These are phyloP conservation scores for Acephala macrosclerotiorum DNA, from an alignment of 2,329 filamentous ascomycete species.

Conservation along the genomic window DNA sequence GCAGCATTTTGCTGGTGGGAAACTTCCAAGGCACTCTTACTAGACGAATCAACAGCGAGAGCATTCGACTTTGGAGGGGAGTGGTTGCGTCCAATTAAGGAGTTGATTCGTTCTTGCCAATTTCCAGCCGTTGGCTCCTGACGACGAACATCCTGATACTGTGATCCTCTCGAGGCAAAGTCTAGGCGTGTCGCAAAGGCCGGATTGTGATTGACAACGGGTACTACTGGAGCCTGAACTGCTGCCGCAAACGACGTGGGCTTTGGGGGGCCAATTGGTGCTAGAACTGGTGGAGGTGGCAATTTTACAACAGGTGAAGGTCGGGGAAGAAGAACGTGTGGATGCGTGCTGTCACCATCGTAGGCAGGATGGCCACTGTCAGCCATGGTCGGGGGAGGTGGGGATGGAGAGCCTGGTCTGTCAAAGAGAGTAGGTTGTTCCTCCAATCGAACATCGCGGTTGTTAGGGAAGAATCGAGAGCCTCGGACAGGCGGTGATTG, in stretches of 20 bases:
- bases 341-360: slow-evolving; percentile 68
- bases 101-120: slow-evolving; percentile 89
- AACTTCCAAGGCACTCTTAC: slow-evolving; percentile 71
- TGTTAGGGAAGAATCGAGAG: slow-evolving; percentile 67
- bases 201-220: slow-evolving; percentile 28
- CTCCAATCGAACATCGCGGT: slow-evolving; percentile 55
- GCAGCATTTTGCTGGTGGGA: slow-evolving; percentile 54
- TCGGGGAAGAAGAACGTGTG: slow-evolving; percentile 73
- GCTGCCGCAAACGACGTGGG: slow-evolving; percentile 53
- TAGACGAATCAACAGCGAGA: slow-evolving; percentile 71
- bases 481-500: slow-evolving; percentile 55
- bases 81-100: slow-evolving; percentile 72
- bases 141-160: slow-evolving; percentile 49
- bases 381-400: slow-evolving; percentile 74
- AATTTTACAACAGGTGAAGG: slow-evolving; percentile 82
- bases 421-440: slow-evolving; percentile 47
- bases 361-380: slow-evolving; percentile 79
- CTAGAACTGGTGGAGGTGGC: slow-evolving; percentile 60
- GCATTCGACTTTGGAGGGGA: slow-evolving; percentile 63
- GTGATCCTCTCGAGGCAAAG: slow-evolving; percentile 48
- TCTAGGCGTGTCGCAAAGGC: slow-evolving; percentile 38
- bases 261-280: slow-evolving; percentile 51
- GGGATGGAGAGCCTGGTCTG: slow-evolving; percentile 64
- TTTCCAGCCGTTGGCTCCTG: slow-evolving; percentile 44
- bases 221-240: slow-evolving; percentile 44